Evolutionary conservation across 192 early-diverging fungal species (phyloP).

Genomic region (Haplosporangium gracile): DNA sequence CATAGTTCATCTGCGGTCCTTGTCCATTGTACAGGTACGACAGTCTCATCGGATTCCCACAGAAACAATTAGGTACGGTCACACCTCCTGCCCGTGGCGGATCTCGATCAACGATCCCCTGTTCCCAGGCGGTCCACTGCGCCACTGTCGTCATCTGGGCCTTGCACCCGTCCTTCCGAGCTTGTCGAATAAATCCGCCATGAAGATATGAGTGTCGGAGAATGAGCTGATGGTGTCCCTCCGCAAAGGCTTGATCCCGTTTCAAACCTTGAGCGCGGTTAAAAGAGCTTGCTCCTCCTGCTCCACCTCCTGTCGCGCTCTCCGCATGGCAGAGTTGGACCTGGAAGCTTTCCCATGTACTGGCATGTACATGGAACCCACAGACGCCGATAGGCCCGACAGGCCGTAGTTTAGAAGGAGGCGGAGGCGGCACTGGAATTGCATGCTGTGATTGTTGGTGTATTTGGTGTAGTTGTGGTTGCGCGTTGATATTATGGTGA

Average conservation of each 20-base stretch:
- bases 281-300: neutral
- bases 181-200: neutral
- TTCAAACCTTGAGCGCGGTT: neutral
- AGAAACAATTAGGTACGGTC: conserved; percentile 15
- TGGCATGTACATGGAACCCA: conserved; percentile 35
- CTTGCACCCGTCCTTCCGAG: conserved; percentile 3
- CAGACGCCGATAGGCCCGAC: conserved; percentile 14
- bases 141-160: neutral
- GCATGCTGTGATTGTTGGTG: neutral
- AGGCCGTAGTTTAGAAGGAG: neutral
- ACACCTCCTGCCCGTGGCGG: conserved; percentile 6
- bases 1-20: neutral
- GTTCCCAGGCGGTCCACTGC: conserved; percentile 18
- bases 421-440: neutral
- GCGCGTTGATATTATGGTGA: neutral
- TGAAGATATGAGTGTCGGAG: conserved; percentile 9
- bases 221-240: conserved; percentile 24
- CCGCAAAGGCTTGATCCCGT: neutral
- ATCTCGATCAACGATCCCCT: neutral
- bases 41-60: conserved; percentile 10
- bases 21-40: neutral
- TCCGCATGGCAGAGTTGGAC: neutral
- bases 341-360: conserved; percentile 22
- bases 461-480: neutral
- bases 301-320: neutral